phyloP scores from a whole-genome alignment of 164 flowering plant genomes.

The Dillenia suffruticosa region DNA sequence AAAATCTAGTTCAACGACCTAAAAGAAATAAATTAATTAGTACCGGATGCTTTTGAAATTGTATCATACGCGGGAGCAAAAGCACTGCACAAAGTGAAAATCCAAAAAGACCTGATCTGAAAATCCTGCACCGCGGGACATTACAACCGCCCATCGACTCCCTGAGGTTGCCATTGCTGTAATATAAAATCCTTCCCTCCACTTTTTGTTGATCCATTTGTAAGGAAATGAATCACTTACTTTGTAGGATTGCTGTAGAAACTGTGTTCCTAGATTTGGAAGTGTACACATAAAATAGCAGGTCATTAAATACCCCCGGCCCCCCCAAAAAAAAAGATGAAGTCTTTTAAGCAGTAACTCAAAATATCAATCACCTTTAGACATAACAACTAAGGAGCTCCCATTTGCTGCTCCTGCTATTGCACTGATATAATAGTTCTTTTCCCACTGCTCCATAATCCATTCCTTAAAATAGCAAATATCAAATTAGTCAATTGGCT shows the following conservation, averaged over 20 bases:
- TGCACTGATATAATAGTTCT: constrained; percentile 65
- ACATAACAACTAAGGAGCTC: constrained; percentile 74
- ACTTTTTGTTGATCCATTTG: constrained; percentile 85
- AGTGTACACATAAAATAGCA: background rate
- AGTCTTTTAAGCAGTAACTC: background rate
- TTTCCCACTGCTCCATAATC: constrained; percentile 87
- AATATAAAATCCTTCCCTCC: constrained; percentile 78
- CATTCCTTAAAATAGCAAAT: constrained; percentile 34
- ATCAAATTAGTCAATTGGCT: background rate
- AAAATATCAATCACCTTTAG: constrained; percentile 43
- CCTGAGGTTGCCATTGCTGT: constrained; percentile 86
- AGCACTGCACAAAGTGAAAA: background rate
- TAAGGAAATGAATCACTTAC: constrained; percentile 79
- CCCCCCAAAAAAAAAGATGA: background rate
- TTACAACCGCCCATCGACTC: constrained; percentile 72
- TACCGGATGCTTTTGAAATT: background rate
- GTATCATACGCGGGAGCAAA: too few relatives aligned
- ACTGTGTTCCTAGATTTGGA: constrained; percentile 48
- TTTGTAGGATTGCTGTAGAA: constrained; percentile 72
- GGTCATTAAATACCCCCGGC: background rate
- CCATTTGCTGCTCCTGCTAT: constrained; percentile 69
- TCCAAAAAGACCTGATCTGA: constrained; percentile 52
- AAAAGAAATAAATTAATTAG: background rate
- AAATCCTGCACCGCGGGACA: constrained; percentile 78
- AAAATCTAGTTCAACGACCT: constrained; percentile 86